Evolutionary conservation across 2,329 filamentous ascomycete species (phyloP).

Genomic region (Paracoccidioides brasiliensis): DNA sequence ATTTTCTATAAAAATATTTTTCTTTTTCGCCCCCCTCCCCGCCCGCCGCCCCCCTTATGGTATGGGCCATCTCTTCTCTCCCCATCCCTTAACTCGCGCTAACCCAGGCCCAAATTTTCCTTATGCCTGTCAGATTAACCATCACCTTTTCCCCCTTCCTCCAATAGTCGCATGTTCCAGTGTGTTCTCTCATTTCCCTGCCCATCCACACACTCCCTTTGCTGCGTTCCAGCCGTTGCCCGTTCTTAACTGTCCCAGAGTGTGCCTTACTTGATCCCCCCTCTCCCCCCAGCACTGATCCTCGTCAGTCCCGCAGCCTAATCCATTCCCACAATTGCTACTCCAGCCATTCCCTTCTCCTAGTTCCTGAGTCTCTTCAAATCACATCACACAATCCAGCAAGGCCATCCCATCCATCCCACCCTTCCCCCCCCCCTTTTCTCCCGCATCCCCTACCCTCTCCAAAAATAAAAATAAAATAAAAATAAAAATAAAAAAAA

Average conservation of each 20-base stretch:
- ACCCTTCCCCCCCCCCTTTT: neutral
- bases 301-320: conserved; percentile 9
- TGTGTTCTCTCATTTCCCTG: neutral
- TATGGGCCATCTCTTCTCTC: neutral
- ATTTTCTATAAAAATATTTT: neutral
- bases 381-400: neutral
- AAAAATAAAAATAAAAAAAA: neutral
- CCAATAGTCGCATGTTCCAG: neutral
- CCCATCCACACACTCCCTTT: neutral
- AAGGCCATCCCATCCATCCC: neutral
- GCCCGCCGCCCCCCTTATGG: neutral
- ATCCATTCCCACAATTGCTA: neutral
- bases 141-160: neutral
- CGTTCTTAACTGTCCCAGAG: neutral
- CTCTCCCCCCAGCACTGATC: conserved; percentile 6
- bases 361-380: neutral
- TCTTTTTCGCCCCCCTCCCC: neutral
- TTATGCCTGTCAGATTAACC: neutral
- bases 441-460: neutral
- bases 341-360: neutral
- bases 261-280: no score
- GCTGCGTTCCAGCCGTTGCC: neutral
- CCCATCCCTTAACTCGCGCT: neutral
- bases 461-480: neutral
- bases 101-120: neutral